Evolutionary conservation across 2,329 filamentous ascomycete genomes (phyloP).

Genomic region (Apiospora saccharicola): DNA sequence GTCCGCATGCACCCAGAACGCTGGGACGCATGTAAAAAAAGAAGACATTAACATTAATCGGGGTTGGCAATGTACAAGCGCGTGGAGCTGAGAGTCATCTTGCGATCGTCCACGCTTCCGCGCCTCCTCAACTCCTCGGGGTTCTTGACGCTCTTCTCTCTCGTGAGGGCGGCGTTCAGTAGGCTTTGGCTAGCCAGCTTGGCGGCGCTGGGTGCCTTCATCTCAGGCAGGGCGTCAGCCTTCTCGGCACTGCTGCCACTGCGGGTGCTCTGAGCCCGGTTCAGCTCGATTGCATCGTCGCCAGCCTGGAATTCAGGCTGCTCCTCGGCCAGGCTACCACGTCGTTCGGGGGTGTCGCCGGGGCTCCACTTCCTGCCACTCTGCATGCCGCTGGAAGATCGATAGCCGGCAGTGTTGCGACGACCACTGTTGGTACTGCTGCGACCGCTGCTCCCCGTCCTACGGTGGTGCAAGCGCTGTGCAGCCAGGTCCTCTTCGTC

Average conservation of each 20-base stretch:
- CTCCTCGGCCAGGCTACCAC: constrained; percentile 59
- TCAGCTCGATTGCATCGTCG: constrained; percentile 36
- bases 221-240: constrained; percentile 66
- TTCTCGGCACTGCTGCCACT: constrained; percentile 67
- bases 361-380: constrained; percentile 57
- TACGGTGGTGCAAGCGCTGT: constrained; percentile 67
- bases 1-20: background rate
- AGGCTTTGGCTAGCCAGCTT: constrained; percentile 66
- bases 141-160: constrained; percentile 71
- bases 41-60: constrained; percentile 56
- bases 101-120: constrained; percentile 85
- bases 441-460: constrained; percentile 78
- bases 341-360: constrained; percentile 62
- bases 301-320: constrained; percentile 44
- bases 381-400: constrained; percentile 56
- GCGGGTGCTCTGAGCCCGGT: constrained; percentile 55
- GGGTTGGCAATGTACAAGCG: constrained; percentile 88
- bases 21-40: background rate
- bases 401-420: constrained; percentile 53
- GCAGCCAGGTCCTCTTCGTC: constrained; percentile 70
- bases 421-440: constrained; percentile 69
- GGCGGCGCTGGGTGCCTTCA: constrained; percentile 50
- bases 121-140: constrained; percentile 76
- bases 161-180: constrained; percentile 63
- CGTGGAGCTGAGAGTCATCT: constrained; percentile 75